phyloP scores from a whole-genome alignment of 106 monocot species.

The Apostasia ramifera region DNA sequence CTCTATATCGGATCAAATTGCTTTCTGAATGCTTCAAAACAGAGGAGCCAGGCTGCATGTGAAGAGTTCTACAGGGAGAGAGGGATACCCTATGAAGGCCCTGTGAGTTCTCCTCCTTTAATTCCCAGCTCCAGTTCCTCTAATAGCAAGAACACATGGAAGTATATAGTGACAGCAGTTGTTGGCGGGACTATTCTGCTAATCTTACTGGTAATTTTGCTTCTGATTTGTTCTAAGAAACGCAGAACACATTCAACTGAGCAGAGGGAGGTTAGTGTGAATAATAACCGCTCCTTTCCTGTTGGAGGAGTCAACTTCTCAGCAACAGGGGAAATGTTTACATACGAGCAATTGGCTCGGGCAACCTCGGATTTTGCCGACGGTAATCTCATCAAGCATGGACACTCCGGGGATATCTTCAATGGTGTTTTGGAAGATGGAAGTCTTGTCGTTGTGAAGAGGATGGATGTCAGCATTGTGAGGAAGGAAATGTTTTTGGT shows the following conservation, averaged over 20 bases:
- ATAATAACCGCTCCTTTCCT: background rate
- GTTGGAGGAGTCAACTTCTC: conserved; percentile 13
- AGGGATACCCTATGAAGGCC: conserved; percentile 27
- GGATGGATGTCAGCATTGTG: conserved; percentile 24
- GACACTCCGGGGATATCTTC: conserved; percentile 82
- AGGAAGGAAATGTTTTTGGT: conserved; percentile 28
- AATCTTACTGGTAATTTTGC: conserved; percentile 8
- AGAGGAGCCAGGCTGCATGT: conserved; percentile 54
- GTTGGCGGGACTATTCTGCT: conserved; percentile 38
- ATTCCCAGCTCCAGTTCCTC: conserved; percentile 3
- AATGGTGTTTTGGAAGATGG: conserved; percentile 62
- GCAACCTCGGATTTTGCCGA: conserved; percentile 57
- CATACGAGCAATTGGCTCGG: conserved; percentile 48
- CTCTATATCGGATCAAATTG: conserved; percentile 51
- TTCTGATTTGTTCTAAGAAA: conserved; percentile 26
- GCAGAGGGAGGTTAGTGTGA: conserved; percentile 2
- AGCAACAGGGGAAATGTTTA: conserved; percentile 41
- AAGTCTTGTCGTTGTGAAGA: conserved; percentile 63
- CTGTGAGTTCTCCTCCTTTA: conserved; percentile 10
- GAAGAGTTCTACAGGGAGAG: conserved; percentile 40
- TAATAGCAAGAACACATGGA: conserved; percentile 19
- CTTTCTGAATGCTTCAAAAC: conserved; percentile 34
- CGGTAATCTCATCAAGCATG: conserved; percentile 61
- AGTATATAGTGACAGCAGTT: conserved; percentile 49
- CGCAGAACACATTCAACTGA: background rate